Conservation (phyloP, 2,329 filamentous ascomycete genomes). For the Pyrenochaeta sp. region DNA sequence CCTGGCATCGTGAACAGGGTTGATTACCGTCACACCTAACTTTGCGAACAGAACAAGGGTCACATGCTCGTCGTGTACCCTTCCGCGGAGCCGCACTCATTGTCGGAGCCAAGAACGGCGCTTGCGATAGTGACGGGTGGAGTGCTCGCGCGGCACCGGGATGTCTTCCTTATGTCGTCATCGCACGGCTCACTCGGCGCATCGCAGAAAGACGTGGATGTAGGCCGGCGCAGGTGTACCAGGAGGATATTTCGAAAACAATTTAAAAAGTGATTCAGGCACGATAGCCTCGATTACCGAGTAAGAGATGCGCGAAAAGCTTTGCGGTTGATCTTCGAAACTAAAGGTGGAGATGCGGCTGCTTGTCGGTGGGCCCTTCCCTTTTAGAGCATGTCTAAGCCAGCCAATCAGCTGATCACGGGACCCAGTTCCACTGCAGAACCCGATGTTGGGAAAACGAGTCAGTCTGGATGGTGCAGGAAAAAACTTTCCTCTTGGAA, state of each 20-base stretch:
- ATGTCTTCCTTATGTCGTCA: conserved; percentile 30
- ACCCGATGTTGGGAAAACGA: not conserved
- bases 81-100: conserved; percentile 45
- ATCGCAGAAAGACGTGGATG: conserved; percentile 7
- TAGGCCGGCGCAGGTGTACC: conserved; percentile 15
- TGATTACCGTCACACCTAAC: conserved; percentile 46
- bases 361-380: conserved; percentile 32
- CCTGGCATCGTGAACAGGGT: conserved; percentile 44
- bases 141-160: conserved; percentile 27
- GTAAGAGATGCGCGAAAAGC: conserved; percentile 25
- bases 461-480: not conserved
- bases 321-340: conserved; percentile 36
- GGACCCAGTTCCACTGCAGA: not conserved
- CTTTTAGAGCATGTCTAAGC: conserved; percentile 12
- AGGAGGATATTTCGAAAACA: conserved; percentile 17
- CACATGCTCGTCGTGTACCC: conserved; percentile 47
- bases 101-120: conserved; percentile 20
- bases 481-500: conserved; percentile 1
- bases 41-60: conserved; percentile 47
- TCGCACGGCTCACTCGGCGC: conserved; percentile 21
- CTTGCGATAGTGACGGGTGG: conserved; percentile 17
- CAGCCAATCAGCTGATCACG: conserved; percentile 16
- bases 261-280: conserved; percentile 9
- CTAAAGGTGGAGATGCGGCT: conserved; percentile 41
- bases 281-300: conserved; percentile 10